Conservation (phyloP, 148 eudicot species). For the Diospyros lotus region DNA sequence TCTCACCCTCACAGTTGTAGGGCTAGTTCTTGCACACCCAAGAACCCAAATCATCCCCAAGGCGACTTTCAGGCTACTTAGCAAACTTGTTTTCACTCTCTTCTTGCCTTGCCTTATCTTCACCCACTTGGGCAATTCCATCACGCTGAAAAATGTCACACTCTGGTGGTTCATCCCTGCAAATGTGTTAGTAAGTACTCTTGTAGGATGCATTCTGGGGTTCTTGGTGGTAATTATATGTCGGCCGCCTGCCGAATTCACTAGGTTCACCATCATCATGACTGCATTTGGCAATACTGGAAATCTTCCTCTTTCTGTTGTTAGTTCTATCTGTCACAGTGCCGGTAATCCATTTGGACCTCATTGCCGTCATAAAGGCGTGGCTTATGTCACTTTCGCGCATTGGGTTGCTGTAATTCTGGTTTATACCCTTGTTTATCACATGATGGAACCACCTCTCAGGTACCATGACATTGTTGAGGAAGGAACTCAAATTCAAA, state of each 20-base stretch:
- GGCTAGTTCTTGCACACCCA: conserved; percentile 42
- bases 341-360: conserved; percentile 44
- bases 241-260: conserved; percentile 55
- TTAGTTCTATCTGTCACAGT: conserved; percentile 60
- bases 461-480: conserved; percentile 58
- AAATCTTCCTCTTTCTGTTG: conserved; percentile 57
- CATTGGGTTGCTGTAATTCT: conserved; percentile 71
- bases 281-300: conserved; percentile 73
- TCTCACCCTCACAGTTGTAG: conserved; percentile 38
- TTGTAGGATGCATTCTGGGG: conserved; percentile 56
- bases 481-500: conserved; percentile 26
- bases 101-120: conserved; percentile 55
- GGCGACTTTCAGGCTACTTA: conserved; percentile 56
- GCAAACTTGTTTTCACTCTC: conserved; percentile 68
- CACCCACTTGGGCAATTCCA: conserved; percentile 51
- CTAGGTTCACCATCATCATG: conserved; percentile 54
- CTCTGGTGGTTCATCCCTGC: conserved; percentile 73
- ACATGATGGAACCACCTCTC: conserved; percentile 77
- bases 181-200: conserved; percentile 56
- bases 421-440: conserved; percentile 63
- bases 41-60: conserved; percentile 44
- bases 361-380: conserved; percentile 47
- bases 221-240: conserved; percentile 49
- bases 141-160: conserved; percentile 39
- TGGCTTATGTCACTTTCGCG: conserved; percentile 67